Base-by-base conservation (phyloP, 176 grass and related monocot species). In the Zea luxurians region DNA sequence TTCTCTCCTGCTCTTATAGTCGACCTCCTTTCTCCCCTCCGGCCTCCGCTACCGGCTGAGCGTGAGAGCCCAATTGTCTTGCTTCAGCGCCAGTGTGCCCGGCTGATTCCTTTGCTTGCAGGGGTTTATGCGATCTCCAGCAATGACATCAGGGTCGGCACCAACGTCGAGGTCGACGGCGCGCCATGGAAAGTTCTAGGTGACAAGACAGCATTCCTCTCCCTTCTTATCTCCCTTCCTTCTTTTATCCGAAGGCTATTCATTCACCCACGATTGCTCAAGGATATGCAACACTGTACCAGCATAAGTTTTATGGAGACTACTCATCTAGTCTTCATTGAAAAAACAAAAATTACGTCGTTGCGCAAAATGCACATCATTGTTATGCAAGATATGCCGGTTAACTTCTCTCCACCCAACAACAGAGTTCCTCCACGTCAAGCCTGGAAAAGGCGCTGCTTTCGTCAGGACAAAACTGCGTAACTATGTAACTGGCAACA, bases 401-500 rank as follows among this genome's bases (percentile, higher is more conserved):
- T 73, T 4, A 55, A 27, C 34, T 44, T 69, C 50, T 71, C 48
- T 65, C 48, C 53, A 76, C 72, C 17, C 43, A 68, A 78, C 75
- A 81, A 62, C 84, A 99, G 96, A 95, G 57, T 99, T 99, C 76
- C 92, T 99, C 48, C 96, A 99, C 44, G 92, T 99, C 57, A 99
- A 99, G 82, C 96, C 96, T 71, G 96, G 96, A 68, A 99, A 99
- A 85, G 96, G 92, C 71, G 96, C 96, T 13, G 96, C 96, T 73
- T 99, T 99, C 72, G 88, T 99, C 73, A 92, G 96, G 81, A 99
- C 96, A 2, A 99, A 93, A 84, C 48, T 99, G 80, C 84, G 89
- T 5, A 99, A 92, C 79, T 99, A 99, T 55, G 48, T 99, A 70
- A 83, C 96, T 0, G 92, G 92, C 71, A 99, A 95, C 76, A 99